Evolutionary conservation across 768 basidiomycete species (phyloP), one percentile per base, ranked within the genome.

Genomic region (Phaffia tasmanica): DNA sequence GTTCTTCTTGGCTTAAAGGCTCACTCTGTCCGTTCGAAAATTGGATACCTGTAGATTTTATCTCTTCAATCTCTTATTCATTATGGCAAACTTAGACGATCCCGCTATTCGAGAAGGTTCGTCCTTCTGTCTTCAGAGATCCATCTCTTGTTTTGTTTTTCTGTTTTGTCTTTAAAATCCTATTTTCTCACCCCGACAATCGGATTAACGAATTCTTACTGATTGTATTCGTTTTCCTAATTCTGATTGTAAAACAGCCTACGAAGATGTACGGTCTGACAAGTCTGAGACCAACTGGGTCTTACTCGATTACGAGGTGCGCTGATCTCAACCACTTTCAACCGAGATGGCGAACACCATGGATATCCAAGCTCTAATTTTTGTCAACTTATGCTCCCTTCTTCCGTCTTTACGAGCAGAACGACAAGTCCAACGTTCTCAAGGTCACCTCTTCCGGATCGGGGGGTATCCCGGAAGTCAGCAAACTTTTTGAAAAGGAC

Each of bases 201-300:
- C 46, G 59, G 30, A 42, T 19, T 29, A 50, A 18, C 50, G 9
- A 30, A 62, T 21, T 27, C 30, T 16, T 14, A 25, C 7, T 46
- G 11, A 14, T 19, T 23, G 19, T 32, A 15, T 25, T n/a, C 18
- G 35, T 30, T 11, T 47, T 21, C 47, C 59, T 1, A 18, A 23
- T 56, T 32, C 15, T 23, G 35, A 32, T 16, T 57, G 5, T 14
- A 32, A 3, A 18, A 27, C 50, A 89, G 93, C 90, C 42, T 94
- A 95, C 81, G 80, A 83, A 76, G 87, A 91, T 71, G 86, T 95
- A 63, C 85, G 92, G 71, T 81, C 80, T 69, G 85, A 89, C 81
- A 91, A 91, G 74, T 81, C 85, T 49, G 87, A 88, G 35, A 87
- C 84, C 42, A 95, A 88, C 75, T 97, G 91, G 91, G 74, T 93